Conservation (phyloP, 345 rosid genomes). For the Lumnitzera littorea region DNA sequence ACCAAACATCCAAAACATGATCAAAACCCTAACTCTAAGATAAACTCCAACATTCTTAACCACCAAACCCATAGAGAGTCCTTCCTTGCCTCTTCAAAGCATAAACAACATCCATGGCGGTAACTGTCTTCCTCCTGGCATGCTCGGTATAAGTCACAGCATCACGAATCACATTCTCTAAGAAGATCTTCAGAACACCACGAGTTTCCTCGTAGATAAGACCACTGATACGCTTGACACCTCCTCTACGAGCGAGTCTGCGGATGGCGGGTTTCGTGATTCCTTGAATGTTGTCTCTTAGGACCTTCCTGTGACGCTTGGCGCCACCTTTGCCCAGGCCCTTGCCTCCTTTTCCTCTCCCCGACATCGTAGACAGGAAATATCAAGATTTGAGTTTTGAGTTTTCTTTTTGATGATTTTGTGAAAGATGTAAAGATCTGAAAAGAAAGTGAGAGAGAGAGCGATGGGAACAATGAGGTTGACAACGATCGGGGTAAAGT, state of each 20-base stretch:
- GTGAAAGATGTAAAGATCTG: too few species aligned
- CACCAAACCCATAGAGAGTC: slow-evolving; percentile 10
- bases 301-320: slow-evolving; percentile 10
- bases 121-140: slow-evolving; percentile 11
- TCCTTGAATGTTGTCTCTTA: slow-evolving; percentile 10
- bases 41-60: neutral
- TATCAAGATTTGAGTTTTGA: too few species aligned
- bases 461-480: too few species aligned
- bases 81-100: slow-evolving; percentile 10
- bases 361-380: slow-evolving; percentile 1
- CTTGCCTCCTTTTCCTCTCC: slow-evolving; percentile 12
- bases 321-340: slow-evolving; percentile 11
- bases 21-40: neutral
- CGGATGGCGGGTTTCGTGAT: slow-evolving; percentile 11
- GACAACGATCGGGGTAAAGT: too few species aligned
- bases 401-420: too few species aligned
- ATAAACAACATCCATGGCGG: slow-evolving; percentile 13
- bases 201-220: slow-evolving; percentile 11
- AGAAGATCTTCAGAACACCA: slow-evolving; percentile 9
- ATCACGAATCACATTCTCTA: slow-evolving; percentile 11
- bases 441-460: too few species aligned
- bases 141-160: slow-evolving; percentile 11
- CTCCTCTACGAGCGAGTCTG: slow-evolving; percentile 7
- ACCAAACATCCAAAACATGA: too few species aligned
- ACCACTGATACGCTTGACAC: slow-evolving; percentile 13